phyloP scores from a whole-genome alignment of 2,329 filamentous ascomycete species.

The Leptoxyphium fumago region DNA sequence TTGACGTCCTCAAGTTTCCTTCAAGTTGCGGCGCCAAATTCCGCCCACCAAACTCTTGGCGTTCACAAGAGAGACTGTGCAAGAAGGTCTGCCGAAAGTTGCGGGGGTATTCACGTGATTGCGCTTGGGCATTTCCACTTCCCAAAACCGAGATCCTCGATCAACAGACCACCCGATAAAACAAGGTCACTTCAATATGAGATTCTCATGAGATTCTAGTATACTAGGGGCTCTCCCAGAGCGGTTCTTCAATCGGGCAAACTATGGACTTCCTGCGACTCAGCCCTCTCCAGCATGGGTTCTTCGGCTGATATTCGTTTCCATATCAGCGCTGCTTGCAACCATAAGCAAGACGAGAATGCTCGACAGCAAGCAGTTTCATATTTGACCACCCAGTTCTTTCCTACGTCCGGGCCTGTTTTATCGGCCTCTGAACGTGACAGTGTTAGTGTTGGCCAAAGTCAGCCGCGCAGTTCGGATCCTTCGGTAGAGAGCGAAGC shows the following conservation, averaged over 20 bases:
- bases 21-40: neutral
- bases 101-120: neutral
- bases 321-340: slow-evolving; percentile 31
- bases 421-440: no score
- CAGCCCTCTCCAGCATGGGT: slow-evolving; percentile 4
- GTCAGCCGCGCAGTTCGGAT: no score
- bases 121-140: neutral
- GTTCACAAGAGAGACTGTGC: neutral
- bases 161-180: no score
- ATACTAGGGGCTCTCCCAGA: no score
- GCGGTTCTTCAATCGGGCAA: neutral
- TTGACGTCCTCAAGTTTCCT: slow-evolving; percentile 16
- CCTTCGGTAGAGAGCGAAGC: no score
- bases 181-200: no score
- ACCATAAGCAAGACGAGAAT: slow-evolving; percentile 26
- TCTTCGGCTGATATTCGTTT: slow-evolving; percentile 26
- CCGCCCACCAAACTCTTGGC: slow-evolving; percentile 1
- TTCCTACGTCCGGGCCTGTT: neutral
- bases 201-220: no score
- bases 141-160: neutral
- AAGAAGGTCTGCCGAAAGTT: neutral
- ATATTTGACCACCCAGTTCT: slow-evolving; percentile 24
- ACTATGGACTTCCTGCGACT: neutral
- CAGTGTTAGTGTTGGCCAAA: no score
- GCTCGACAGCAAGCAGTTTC: slow-evolving; percentile 25